These are phyloP conservation scores for Venturia effusa DNA, from an alignment of 2,329 filamentous ascomycete genomes.

Conservation along the genomic window DNA sequence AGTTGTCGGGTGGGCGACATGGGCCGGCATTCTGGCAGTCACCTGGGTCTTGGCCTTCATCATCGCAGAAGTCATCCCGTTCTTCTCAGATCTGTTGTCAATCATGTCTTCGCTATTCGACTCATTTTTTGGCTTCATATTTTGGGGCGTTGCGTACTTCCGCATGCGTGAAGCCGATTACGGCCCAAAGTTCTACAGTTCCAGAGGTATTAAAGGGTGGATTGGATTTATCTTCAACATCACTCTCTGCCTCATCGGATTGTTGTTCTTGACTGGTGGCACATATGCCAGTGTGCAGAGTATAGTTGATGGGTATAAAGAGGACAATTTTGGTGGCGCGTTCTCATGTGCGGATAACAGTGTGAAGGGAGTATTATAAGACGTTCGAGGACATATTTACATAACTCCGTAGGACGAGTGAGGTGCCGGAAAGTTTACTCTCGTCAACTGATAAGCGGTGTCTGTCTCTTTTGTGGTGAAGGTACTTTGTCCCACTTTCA, in stretches of 20 bases:
- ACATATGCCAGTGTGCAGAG: constrained; percentile 66
- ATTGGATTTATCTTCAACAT: constrained; percentile 57
- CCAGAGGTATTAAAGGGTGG: constrained; percentile 41
- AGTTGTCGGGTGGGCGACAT: constrained; percentile 65
- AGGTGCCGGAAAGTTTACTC: neutral
- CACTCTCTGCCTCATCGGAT: constrained; percentile 58
- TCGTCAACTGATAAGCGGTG: neutral
- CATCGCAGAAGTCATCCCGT: constrained; percentile 86
- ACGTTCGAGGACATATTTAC: neutral
- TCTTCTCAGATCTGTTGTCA: constrained; percentile 68
- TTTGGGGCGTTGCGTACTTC: constrained; percentile 77
- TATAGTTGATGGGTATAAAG: constrained; percentile 61
- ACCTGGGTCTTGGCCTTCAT: constrained; percentile 87
- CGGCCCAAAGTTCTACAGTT: constrained; percentile 40
- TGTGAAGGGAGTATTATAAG: neutral
- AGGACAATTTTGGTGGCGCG: constrained; percentile 53
- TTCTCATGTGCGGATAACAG: constrained; percentile 67
- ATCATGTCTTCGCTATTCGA: constrained; percentile 85
- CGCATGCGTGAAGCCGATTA: constrained; percentile 61
- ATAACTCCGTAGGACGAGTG: neutral
- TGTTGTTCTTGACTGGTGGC: constrained; percentile 73
- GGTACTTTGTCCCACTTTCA: neutral
- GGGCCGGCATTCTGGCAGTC: constrained; percentile 60
- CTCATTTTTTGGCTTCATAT: constrained; percentile 91
- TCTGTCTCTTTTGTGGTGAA: neutral